phyloP scores from a whole-genome alignment of 75 land plant species.

The Adiantum capillusveneris region DNA sequence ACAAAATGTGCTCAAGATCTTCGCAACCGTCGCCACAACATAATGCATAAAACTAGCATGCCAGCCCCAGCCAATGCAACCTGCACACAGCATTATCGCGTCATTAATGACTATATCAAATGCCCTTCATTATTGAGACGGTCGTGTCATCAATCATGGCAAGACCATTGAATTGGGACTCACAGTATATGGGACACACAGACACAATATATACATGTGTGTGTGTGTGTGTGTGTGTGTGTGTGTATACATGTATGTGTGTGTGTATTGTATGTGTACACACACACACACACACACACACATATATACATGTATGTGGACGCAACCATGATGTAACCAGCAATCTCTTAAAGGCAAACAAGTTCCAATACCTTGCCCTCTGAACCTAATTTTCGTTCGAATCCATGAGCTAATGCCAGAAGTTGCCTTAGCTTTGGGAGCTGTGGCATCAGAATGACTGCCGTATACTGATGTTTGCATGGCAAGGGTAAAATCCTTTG shows the following conservation, averaged over 20 bases:
- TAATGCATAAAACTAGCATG: constrained; percentile 23
- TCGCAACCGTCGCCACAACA: constrained; percentile 46
- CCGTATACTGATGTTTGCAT: constrained; percentile 73
- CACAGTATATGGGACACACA: neutral
- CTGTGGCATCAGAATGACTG: constrained; percentile 76
- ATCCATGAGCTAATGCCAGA: constrained; percentile 20
- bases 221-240: neutral
- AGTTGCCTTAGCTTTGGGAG: constrained; percentile 27
- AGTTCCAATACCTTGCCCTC: constrained; percentile 52
- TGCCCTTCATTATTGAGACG: too few species aligned
- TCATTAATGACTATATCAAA: too few species aligned
- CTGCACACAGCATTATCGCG: constrained; percentile 14
- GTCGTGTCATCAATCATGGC: too few species aligned
- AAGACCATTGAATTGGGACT: neutral
- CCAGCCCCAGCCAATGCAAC: constrained; percentile 38
- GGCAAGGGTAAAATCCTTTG: constrained; percentile 76
- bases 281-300: too few species aligned
- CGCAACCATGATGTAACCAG: too few species aligned
- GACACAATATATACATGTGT: neutral
- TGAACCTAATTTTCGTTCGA: constrained; percentile 5
- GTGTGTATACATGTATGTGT: too few species aligned
- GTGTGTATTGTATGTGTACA: too few species aligned
- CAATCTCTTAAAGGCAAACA: too few species aligned
- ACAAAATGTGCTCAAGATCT: neutral
- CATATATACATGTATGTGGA: too few species aligned